Evolutionary conservation across 768 basidiomycete species (phyloP).

Genomic region (Tubosaeta sp.): DNA sequence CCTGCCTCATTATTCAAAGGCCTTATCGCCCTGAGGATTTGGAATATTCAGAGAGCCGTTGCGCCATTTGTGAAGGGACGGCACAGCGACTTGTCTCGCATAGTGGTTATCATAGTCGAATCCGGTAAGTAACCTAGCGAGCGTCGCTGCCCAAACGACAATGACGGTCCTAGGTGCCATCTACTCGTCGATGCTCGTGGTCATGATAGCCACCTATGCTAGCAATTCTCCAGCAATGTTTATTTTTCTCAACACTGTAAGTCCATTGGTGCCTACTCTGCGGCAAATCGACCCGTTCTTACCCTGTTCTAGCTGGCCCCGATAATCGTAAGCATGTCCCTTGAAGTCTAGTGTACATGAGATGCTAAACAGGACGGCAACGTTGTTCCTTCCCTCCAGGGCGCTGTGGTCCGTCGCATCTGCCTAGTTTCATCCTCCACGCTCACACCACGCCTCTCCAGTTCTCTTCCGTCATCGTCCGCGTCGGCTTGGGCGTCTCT

Average conservation of each 20-base stretch:
- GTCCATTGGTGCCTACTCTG: background rate
- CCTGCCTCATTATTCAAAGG: background rate
- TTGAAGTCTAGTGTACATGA: background rate
- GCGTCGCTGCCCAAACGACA: background rate
- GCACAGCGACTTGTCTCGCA: background rate
- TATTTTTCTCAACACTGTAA: conserved; percentile 18
- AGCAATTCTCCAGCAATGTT: background rate
- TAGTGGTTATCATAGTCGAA: background rate
- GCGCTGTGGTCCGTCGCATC: conserved; percentile 13
- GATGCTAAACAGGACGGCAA: background rate
- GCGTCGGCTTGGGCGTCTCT: conserved; percentile 20
- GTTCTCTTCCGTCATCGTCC: conserved; percentile 27
- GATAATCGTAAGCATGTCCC: conserved; percentile 14
- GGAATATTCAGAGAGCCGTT: conserved; percentile 1
- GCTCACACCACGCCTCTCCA: background rate
- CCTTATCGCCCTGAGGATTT: background rate
- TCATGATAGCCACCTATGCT: conserved; percentile 13
- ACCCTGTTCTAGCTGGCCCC: conserved; percentile 8
- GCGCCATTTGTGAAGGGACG: background rate
- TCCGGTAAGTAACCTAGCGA: background rate
- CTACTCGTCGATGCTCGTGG: conserved; percentile 8
- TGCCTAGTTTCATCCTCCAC: background rate
- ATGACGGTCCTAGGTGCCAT: background rate
- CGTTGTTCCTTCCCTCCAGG: background rate
- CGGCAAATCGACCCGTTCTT: background rate